These are phyloP conservation scores for Globisporangium viniferum DNA, from an alignment of 352 stramenopile genomes.

Conservation along the genomic window DNA sequence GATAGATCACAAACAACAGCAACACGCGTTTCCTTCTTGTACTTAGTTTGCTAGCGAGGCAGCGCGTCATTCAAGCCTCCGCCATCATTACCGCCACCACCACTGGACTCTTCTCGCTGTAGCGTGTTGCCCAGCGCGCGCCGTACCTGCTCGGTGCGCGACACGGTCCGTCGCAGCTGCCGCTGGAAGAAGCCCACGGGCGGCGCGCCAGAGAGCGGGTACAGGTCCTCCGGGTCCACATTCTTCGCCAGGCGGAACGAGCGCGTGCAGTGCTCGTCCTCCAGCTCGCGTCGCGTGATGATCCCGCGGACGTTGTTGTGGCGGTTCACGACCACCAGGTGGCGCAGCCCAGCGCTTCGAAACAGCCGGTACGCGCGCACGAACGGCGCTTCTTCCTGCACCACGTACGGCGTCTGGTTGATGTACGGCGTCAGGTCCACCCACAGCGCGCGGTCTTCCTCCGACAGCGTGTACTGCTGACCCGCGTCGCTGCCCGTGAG, in stretches of 20 bases:
- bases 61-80: too few relatives aligned
- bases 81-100: too few relatives aligned
- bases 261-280: conserved; percentile 77
- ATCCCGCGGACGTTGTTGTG: conserved; percentile 91
- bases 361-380: conserved; percentile 96
- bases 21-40: too few relatives aligned
- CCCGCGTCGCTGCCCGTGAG: conserved; percentile 21
- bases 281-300: conserved; percentile 80
- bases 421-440: conserved; percentile 97
- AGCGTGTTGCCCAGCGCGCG: conserved; percentile 48
- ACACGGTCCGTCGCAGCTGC: conserved; percentile 59
- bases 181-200: conserved; percentile 53
- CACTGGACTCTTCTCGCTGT: not conserved
- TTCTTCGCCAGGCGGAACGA: conserved; percentile 78
- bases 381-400: conserved; percentile 95
- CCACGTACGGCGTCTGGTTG: conserved; percentile 95
- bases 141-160: conserved; percentile 75
- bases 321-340: conserved; percentile 92
- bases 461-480: conserved; percentile 47
- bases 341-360: conserved; percentile 94
- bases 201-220: conserved; percentile 51
- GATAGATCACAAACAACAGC: too few relatives aligned
- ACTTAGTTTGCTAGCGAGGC: too few relatives aligned
- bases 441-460: conserved; percentile 89
- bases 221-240: conserved; percentile 66